These are phyloP conservation scores for Saturnispora galanensis DNA, from an alignment of 805 yeast genomes.

Conservation along the genomic window DNA sequence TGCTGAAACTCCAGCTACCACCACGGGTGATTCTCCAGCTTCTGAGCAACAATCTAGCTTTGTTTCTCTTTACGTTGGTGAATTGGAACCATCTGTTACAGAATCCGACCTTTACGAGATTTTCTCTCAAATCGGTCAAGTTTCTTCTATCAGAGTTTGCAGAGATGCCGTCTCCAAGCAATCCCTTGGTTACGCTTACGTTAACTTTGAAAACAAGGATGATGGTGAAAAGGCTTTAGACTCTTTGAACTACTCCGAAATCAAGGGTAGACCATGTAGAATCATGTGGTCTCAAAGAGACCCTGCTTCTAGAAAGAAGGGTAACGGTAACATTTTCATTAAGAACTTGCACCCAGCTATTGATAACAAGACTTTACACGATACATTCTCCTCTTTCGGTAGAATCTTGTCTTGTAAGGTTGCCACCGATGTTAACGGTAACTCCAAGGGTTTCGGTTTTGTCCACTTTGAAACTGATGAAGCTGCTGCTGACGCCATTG, in stretches of 20 bases:
- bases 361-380: conserved; percentile 97
- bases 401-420: conserved; percentile 93
- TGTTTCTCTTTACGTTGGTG: conserved; percentile 95
- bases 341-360: conserved; percentile 97
- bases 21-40: conserved; percentile 25
- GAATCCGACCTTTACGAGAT: conserved; percentile 93
- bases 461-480: conserved; percentile 92
- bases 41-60: conserved; percentile 42
- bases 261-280: conserved; percentile 95
- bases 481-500: conserved; percentile 90
- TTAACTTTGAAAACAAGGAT: conserved; percentile 79
- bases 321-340: conserved; percentile 94
- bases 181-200: conserved; percentile 97
- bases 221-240: conserved; percentile 94
- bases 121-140: conserved; percentile 91
- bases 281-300: conserved; percentile 99
- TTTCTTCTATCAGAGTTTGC: conserved; percentile 95
- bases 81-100: conserved; percentile 82
- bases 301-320: conserved; percentile 88
- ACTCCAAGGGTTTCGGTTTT: conserved; percentile 93
- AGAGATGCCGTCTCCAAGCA: conserved; percentile 96
- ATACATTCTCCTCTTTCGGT: conserved; percentile 96
- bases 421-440: conserved; percentile 87
- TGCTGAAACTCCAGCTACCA: conserved; percentile 24
- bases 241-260: conserved; percentile 85